Evolutionary conservation across 192 early-diverging fungal species (phyloP).

Genomic region (Cladochytrium replicatum): DNA sequence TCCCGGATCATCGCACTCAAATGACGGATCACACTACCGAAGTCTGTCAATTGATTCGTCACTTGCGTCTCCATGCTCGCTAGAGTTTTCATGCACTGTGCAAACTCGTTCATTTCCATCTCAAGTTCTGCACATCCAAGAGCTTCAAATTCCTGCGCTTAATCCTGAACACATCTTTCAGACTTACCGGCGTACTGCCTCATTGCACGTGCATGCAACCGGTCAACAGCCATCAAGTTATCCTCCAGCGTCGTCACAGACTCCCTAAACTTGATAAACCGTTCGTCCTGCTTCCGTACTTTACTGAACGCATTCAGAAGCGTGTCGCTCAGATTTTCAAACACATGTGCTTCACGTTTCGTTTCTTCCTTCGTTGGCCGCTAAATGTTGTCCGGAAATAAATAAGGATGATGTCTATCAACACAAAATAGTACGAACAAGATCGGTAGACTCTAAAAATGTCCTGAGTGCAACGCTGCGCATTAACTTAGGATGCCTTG

Average conservation of each 20-base stretch:
- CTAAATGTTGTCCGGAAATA: too few relatives aligned
- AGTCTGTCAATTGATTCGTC: constrained; percentile 60
- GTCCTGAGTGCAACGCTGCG: constrained; percentile 54
- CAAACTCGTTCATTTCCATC: constrained; percentile 69
- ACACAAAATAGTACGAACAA: too few relatives aligned
- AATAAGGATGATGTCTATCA: too few relatives aligned
- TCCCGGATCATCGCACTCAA: constrained; percentile 56
- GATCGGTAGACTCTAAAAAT: constrained; percentile 76
- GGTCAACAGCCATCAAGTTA: constrained; percentile 78
- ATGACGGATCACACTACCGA: constrained; percentile 61
- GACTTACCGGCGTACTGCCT: too few relatives aligned
- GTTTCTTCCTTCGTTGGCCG: too few relatives aligned
- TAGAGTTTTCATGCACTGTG: constrained; percentile 59
- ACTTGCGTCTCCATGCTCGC: constrained; percentile 80
- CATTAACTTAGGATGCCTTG: constrained; percentile 72
- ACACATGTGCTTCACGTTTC: constrained; percentile 36
- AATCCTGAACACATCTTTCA: too few relatives aligned
- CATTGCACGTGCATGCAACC: constrained; percentile 67
- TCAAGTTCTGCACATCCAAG: constrained; percentile 78
- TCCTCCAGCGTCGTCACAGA: constrained; percentile 74
- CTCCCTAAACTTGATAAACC: constrained; percentile 75
- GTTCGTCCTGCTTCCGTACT: constrained; percentile 78
- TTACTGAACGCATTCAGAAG: constrained; percentile 83
- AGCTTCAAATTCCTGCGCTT: too few relatives aligned
- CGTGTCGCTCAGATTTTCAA: constrained; percentile 77